A percentile compares a stretch with the other conserved stretches of the same genome.
Conservation (phyloP, 2,329 filamentous ascomycete species). For the Colletotrichum lentis region DNA sequence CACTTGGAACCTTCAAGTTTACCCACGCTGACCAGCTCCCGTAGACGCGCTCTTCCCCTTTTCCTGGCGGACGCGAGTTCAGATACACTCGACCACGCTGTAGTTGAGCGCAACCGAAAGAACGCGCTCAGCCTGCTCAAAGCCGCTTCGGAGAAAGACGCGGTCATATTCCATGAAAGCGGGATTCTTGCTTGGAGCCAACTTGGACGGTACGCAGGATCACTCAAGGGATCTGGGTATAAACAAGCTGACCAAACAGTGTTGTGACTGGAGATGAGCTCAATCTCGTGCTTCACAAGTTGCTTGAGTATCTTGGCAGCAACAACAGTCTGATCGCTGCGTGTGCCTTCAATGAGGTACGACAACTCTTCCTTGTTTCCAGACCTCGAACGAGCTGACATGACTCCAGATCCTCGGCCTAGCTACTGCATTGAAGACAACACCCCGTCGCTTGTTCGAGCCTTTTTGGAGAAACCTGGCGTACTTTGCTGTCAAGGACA, state of each 20-base stretch:
- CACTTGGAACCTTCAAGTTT: conserved; percentile 28
- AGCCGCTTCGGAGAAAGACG: conserved; percentile 73
- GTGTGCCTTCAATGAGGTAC: conserved; percentile 82
- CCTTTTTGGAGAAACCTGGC: conserved; percentile 91
- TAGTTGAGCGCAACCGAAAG: conserved; percentile 71
- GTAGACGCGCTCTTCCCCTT: conserved; percentile 68
- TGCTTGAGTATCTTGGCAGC: conserved; percentile 88
- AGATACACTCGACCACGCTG: conserved; percentile 48
- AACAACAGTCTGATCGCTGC: conserved; percentile 80
- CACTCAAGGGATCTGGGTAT: not conserved
- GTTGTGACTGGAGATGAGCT: conserved; percentile 82
- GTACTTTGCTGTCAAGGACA: conserved; percentile 81
- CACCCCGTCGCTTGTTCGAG: conserved; percentile 74
- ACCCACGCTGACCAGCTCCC: conserved; percentile 36
- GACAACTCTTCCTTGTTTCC: conserved; percentile 32
- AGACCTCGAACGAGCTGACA: not conserved
- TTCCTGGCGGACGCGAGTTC: conserved; percentile 64
- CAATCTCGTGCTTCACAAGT: conserved; percentile 82
- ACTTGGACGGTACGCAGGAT: conserved; percentile 69
- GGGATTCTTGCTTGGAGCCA: conserved; percentile 88
- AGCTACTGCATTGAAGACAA: conserved; percentile 69
- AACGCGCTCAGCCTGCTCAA: conserved; percentile 76
- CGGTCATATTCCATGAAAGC: conserved; percentile 77
- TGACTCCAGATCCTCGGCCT: conserved; percentile 67
- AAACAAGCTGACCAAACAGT: conserved; percentile 48